phyloP scores from a whole-genome alignment of 192 early-diverging fungal species.

The Umbelopsis sp. region DNA sequence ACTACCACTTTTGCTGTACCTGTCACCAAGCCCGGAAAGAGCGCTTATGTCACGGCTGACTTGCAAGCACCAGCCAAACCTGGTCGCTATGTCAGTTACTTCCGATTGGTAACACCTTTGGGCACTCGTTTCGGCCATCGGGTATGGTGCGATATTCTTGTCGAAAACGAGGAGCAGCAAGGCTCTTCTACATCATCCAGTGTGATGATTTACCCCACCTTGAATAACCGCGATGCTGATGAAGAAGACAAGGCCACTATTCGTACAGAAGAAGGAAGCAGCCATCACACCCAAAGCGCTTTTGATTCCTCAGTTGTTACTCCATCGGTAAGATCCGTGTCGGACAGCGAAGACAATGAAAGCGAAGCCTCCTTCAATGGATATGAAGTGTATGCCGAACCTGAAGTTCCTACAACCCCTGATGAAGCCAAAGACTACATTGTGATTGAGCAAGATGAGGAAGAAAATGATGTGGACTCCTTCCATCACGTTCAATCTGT shows the following conservation, averaged over 20 bases:
- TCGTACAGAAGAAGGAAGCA: conserved; percentile 5
- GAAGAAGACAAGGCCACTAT: conserved; percentile 15
- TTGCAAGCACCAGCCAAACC: conserved; percentile 60
- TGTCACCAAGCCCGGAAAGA: conserved; percentile 51
- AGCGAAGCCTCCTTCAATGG: background rate
- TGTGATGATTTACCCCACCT: conserved; percentile 46
- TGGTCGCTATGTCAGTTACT: conserved; percentile 64
- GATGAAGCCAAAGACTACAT: conserved; percentile 22
- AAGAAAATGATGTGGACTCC: background rate
- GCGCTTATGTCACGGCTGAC: conserved; percentile 61
- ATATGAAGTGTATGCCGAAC: conserved; percentile 11
- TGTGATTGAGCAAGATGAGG: conserved; percentile 26
- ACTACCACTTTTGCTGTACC: conserved; percentile 47
- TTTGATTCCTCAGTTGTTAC: background rate
- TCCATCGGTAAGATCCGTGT: background rate
- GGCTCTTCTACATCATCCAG: conserved; percentile 41
- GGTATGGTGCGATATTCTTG: conserved; percentile 67
- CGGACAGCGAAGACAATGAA: conserved; percentile 9
- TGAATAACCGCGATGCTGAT: conserved; percentile 29
- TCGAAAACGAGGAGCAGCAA: conserved; percentile 44
- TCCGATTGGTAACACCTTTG: conserved; percentile 57
- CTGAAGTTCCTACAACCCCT: background rate
- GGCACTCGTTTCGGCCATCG: conserved; percentile 67
- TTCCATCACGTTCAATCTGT: conserved; percentile 4
- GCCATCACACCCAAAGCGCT: background rate